Percentiles rank a stretch among this genome's conserved stretches.
Conservation (phyloP, 208 protist species). For the Blastocrithidia nonstop region DNA sequence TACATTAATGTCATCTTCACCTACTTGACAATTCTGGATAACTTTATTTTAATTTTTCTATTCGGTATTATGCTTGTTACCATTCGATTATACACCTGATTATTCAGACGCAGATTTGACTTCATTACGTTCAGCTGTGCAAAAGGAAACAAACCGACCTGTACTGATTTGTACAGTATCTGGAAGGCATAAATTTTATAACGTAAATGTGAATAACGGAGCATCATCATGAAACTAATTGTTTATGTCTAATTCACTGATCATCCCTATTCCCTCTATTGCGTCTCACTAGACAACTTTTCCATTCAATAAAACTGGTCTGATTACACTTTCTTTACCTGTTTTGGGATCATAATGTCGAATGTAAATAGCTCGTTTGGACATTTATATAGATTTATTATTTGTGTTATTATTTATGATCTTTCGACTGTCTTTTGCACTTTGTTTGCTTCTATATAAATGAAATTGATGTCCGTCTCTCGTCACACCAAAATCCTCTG, state of each 20-base stretch:
- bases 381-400: background rate
- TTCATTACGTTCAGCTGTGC: slow-evolving; percentile 8
- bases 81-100: background rate
- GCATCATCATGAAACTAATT: slow-evolving; percentile 30
- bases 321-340: slow-evolving; percentile 18
- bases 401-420: too few species aligned
- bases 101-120: slow-evolving; percentile 3
- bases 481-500: too few species aligned
- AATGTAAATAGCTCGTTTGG: slow-evolving; percentile 19
- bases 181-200: slow-evolving; percentile 36
- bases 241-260: slow-evolving; percentile 51
- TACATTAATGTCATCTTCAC: too few species aligned
- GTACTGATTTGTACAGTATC: slow-evolving; percentile 7
- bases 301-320: slow-evolving; percentile 26
- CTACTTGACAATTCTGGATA: too few species aligned
- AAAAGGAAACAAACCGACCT: slow-evolving; percentile 61
- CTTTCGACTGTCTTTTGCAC: too few species aligned
- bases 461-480: background rate
- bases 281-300: slow-evolving; percentile 41
- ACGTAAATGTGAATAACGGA: slow-evolving; percentile 23
- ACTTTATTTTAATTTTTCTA: background rate
- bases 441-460: background rate
- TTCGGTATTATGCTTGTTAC: background rate
- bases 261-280: slow-evolving; percentile 15
- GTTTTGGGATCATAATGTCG: slow-evolving; percentile 23